A percentile compares a stretch with the other conserved stretches of the same genome.
These are phyloP conservation scores for Eucalyptus paniculata DNA, from an alignment of 345 rosid species.

Conservation along the genomic window DNA sequence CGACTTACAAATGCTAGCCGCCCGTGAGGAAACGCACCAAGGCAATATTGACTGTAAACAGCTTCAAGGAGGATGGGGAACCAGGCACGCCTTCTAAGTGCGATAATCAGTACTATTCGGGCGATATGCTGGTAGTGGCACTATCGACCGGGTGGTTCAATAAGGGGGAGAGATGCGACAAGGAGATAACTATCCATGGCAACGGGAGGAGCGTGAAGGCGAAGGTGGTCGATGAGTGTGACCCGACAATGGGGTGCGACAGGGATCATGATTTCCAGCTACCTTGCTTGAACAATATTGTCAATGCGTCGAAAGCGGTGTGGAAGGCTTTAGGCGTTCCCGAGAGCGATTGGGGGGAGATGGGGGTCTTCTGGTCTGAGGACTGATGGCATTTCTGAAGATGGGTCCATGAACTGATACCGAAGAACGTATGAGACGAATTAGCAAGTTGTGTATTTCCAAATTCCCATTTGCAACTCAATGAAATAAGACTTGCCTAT, in stretches of 20 bases:
- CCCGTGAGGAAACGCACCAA: not conserved
- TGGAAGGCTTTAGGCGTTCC: not conserved
- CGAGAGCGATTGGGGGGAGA: not conserved
- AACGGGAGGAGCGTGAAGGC: not conserved
- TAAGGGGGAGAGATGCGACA: not conserved
- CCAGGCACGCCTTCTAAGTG: not conserved
- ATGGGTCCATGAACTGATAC: not conserved
- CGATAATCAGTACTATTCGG: not conserved
- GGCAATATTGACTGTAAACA: not conserved
- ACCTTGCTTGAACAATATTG: not conserved
- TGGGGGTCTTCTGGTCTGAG: not conserved
- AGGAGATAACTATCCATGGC: not conserved
- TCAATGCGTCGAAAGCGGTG: not conserved
- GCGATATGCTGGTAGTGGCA: not conserved
- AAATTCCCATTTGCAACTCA: not conserved
- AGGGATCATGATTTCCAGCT: not conserved
- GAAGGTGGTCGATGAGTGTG: not conserved
- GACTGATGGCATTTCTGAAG: not conserved
- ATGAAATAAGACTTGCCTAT: not conserved
- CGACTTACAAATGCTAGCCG: not conserved
- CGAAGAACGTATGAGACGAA: not conserved
- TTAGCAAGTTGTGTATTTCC: not conserved
- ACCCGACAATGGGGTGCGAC: not conserved
- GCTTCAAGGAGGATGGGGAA: not conserved
- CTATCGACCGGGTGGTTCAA: not conserved